Percentiles rank a stretch among this genome's conserved stretches.
Evolutionary conservation across 805 yeast species (phyloP).

Genomic region (Myxozyma lipomycoides): DNA sequence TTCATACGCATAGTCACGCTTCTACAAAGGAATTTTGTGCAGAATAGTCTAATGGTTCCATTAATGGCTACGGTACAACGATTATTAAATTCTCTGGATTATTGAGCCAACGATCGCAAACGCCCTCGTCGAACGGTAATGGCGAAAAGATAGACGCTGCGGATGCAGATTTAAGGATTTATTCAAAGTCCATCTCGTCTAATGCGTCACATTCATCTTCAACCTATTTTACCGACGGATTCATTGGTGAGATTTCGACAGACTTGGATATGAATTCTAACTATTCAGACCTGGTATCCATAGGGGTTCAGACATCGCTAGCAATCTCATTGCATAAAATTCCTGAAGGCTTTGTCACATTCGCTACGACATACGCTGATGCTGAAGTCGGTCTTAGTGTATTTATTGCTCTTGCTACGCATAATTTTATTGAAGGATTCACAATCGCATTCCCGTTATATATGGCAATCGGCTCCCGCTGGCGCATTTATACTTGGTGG

Average conservation of each 20-base stretch:
- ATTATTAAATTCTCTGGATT: background rate
- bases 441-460: slow-evolving; percentile 88
- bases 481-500: slow-evolving; percentile 69
- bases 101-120: too few species aligned
- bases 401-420: slow-evolving; percentile 79
- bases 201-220: slow-evolving; percentile 14
- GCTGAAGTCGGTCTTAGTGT: slow-evolving; percentile 71
- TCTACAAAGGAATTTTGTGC: background rate
- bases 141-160: background rate
- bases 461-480: slow-evolving; percentile 61
- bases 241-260: too few species aligned
- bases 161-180: background rate
- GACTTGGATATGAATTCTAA: slow-evolving; percentile 1
- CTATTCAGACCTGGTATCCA: slow-evolving; percentile 73
- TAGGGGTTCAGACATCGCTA: slow-evolving; percentile 84
- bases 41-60: too few species aligned
- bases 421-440: slow-evolving; percentile 91
- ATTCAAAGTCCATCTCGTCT: too few species aligned
- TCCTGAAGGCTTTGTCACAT: slow-evolving; percentile 93
- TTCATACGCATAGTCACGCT: slow-evolving; percentile 11
- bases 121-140: too few species aligned
- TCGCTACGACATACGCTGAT: slow-evolving; percentile 66
- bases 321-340: slow-evolving; percentile 86
- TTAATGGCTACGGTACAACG: background rate
- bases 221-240: too few species aligned